Percentiles rank a stretch among this genome's conserved stretches.
Conservation (phyloP, 148 eudicot genomes). For the Arbutus unedo region DNA sequence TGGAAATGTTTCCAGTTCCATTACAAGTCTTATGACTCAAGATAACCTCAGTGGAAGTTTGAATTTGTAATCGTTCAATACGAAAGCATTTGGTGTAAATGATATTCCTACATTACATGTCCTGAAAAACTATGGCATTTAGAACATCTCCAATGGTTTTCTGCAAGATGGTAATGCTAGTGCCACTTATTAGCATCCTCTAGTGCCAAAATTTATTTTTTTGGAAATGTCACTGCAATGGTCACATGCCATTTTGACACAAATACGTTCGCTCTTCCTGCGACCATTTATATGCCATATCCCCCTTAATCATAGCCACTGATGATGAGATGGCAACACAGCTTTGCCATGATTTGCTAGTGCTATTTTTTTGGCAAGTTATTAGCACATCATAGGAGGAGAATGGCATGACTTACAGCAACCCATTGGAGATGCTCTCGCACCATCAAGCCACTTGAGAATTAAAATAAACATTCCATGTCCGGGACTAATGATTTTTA, state of each 20-base stretch:
- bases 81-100: neutral
- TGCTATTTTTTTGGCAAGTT: neutral
- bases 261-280: neutral
- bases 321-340: neutral
- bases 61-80: neutral
- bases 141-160: neutral
- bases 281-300: neutral
- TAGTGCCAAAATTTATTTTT: neutral
- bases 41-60: neutral
- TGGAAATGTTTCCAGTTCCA: constrained; percentile 6
- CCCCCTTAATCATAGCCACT: neutral
- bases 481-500: neutral
- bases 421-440: neutral
- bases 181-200: neutral
- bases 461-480: neutral
- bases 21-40: neutral
- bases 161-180: neutral
- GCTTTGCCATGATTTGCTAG: neutral
- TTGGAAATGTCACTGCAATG: neutral
- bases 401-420: neutral
- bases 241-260: neutral
- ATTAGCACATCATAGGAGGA: neutral
- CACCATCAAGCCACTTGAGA: neutral
- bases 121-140: neutral
- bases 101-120: neutral